These are phyloP conservation scores for Dactylorhiza incarnata DNA, from an alignment of 106 monocot species.

Conservation along the genomic window DNA sequence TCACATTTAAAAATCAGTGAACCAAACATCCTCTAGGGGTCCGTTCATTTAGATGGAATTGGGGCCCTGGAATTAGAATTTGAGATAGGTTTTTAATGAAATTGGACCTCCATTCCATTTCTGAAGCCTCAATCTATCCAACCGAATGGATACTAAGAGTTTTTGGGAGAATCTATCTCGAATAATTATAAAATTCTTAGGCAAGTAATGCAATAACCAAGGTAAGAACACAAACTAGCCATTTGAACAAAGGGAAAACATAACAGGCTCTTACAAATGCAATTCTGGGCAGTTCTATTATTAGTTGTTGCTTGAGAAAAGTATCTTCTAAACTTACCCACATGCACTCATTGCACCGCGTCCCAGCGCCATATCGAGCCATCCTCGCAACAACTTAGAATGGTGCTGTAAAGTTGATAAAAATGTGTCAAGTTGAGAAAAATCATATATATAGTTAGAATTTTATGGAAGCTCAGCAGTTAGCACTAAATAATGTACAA, in stretches of 20 bases:
- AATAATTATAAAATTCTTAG: no score
- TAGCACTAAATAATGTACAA: not conserved
- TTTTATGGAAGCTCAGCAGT: not conserved
- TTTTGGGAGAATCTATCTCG: no score
- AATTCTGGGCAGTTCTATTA: not conserved
- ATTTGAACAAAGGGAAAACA: not conserved
- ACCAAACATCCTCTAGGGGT: no score
- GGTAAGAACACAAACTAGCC: not conserved
- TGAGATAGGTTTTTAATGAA: no score
- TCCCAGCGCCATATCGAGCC: slow-evolving; percentile 98
- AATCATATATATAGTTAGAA: not conserved
- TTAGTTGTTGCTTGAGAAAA: not conserved
- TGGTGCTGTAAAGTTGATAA: slow-evolving; percentile 47
- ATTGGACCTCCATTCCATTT: no score
- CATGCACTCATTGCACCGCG: slow-evolving; percentile 28
- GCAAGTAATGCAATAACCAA: not conserved
- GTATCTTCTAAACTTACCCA: not conserved
- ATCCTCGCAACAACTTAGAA: slow-evolving; percentile 89
- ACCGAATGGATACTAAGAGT: no score
- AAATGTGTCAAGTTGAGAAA: not conserved
- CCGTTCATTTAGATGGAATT: no score
- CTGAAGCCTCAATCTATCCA: no score
- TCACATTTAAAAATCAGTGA: no score
- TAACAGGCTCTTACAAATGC: not conserved
- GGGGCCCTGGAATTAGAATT: no score